Percentiles rank a stretch among this genome's conserved stretches.
These are phyloP conservation scores for Usnea hakonensis DNA, from an alignment of 495 filamentous ascomycete genomes.

Conservation along the genomic window DNA sequence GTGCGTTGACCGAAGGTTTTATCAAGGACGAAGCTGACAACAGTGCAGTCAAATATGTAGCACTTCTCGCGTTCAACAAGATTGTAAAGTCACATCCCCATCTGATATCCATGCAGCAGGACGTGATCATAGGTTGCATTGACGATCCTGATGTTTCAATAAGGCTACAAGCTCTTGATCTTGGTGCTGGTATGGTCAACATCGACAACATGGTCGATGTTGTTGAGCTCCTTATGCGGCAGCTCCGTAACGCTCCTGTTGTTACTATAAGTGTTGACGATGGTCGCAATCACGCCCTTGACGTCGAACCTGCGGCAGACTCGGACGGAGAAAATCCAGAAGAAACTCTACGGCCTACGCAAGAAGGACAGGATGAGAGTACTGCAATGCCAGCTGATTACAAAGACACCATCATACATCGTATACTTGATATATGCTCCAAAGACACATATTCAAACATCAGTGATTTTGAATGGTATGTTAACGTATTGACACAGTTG, in stretches of 20 bases:
- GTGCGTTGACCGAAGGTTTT: conserved; percentile 39
- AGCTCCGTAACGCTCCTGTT: conserved; percentile 55
- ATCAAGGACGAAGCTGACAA: conserved; percentile 1
- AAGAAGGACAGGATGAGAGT: conserved; percentile 25
- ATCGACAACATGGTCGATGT: conserved; percentile 73
- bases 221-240: conserved; percentile 76
- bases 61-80: conserved; percentile 85
- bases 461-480: conserved; percentile 93
- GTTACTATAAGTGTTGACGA: conserved; percentile 29
- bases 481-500: conserved; percentile 73
- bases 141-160: conserved; percentile 97
- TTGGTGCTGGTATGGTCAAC: conserved; percentile 85
- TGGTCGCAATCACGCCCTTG: conserved; percentile 22
- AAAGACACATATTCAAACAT: conserved; percentile 78
- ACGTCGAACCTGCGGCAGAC: conserved; percentile 41
- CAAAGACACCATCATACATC: conserved; percentile 63
- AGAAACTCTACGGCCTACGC: conserved; percentile 32
- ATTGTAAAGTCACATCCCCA: conserved; percentile 84
- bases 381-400: conserved; percentile 70
- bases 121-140: conserved; percentile 91
- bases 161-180: conserved; percentile 80
- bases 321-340: conserved; percentile 52
- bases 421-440: conserved; percentile 87
- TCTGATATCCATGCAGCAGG: conserved; percentile 82
- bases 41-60: conserved; percentile 84